These are phyloP conservation scores for Tilletia horrida DNA, from an alignment of 1,284 basidiomycete genomes.

Conservation along the genomic window DNA sequence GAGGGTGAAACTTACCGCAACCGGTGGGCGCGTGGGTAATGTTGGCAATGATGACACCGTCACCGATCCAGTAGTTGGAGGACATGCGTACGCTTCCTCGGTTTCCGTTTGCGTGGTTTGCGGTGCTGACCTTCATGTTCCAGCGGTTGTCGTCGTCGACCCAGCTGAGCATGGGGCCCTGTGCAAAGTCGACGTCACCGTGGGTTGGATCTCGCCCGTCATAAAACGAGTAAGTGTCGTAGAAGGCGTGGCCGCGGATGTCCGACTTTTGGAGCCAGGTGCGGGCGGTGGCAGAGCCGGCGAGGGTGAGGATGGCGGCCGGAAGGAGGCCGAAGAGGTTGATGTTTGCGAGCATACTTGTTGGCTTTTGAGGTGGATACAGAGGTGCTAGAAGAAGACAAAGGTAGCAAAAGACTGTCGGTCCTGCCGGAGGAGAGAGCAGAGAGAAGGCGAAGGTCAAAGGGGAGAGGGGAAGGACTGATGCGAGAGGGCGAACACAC, in stretches of 20 bases:
- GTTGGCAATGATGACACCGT: conserved; percentile 43
- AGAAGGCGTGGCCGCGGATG: conserved; percentile 11
- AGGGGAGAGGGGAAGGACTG: background rate
- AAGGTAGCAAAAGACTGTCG: background rate
- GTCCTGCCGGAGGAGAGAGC: background rate
- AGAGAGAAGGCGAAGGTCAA: background rate
- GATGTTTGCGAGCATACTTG: too few relatives aligned
- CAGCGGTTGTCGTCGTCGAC: conserved; percentile 36
- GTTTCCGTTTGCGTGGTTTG: conserved; percentile 26
- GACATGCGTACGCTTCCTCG: conserved; percentile 42
- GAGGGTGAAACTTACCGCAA: conserved; percentile 34
- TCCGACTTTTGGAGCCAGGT: conserved; percentile 8
- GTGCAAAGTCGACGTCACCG: conserved; percentile 48
- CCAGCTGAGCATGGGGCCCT: conserved; percentile 40
- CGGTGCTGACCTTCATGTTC: conserved; percentile 45
- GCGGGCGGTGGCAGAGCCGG: background rate
- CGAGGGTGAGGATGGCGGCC: background rate
- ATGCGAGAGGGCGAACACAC: too few relatives aligned
- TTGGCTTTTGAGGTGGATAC: background rate
- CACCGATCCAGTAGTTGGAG: conserved; percentile 40
- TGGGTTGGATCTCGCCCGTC: conserved; percentile 26
- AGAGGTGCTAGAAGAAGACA: background rate
- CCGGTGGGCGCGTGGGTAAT: conserved; percentile 47
- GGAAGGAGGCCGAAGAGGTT: background rate
- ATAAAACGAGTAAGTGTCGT: background rate